phyloP scores from a whole-genome alignment of 768 basidiomycete species.

The Xerocomus spinulosus region DNA sequence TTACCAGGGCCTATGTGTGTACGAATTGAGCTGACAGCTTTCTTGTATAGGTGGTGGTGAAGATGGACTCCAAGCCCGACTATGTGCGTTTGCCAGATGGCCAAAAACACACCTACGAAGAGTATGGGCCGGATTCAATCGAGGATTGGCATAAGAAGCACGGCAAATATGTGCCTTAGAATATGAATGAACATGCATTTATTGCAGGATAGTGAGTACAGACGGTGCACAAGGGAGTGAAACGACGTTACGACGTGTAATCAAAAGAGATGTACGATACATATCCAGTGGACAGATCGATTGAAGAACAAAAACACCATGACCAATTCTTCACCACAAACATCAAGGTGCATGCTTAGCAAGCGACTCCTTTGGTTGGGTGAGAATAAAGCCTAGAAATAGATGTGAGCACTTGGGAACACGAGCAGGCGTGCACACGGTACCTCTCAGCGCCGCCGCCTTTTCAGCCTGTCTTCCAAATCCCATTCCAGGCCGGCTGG shows the following conservation, averaged over 20 bases:
- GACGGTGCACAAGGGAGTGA: constrained; percentile 4
- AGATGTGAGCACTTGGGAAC: background rate
- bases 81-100: constrained; percentile 65
- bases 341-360: constrained; percentile 39
- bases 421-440: background rate
- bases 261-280: no score
- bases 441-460: constrained; percentile 62
- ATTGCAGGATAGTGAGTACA: constrained; percentile 5
- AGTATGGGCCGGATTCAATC: constrained; percentile 43
- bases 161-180: constrained; percentile 32
- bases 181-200: background rate
- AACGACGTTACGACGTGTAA: constrained; percentile 6
- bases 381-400: constrained; percentile 48
- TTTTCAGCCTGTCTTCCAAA: constrained; percentile 84
- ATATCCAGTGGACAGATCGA: background rate
- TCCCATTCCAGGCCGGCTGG: constrained; percentile 50
- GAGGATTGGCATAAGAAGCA: constrained; percentile 61
- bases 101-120: constrained; percentile 41
- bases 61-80: constrained; percentile 46
- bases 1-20: background rate
- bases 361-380: constrained; percentile 54
- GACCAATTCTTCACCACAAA: background rate
- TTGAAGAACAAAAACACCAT: constrained; percentile 1
- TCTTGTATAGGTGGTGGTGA: constrained; percentile 40
- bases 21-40: background rate